phyloP scores from a whole-genome alignment of 1,284 basidiomycete genomes.

The Jaminaea rosea region DNA sequence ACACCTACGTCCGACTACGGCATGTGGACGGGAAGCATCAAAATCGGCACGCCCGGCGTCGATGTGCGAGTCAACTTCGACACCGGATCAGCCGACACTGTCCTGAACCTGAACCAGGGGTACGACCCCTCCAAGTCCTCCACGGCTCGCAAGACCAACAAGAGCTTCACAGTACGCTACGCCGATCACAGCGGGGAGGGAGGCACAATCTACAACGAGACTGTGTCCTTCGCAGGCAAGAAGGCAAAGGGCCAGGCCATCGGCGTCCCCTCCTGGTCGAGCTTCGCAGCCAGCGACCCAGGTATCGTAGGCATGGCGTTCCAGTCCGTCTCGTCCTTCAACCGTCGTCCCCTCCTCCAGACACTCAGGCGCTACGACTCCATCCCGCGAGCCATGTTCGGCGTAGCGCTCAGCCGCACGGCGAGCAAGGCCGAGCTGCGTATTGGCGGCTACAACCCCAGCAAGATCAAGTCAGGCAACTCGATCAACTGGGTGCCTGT shows the following conservation, averaged over 20 bases:
- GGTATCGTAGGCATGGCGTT: background rate
- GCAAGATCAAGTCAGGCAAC: background rate
- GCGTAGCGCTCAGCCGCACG: background rate
- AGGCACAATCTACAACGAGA: conserved; percentile 55
- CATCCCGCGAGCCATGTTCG: background rate
- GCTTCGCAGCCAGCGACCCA: background rate
- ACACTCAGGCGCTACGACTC: background rate
- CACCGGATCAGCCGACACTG: conserved; percentile 39
- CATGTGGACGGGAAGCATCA: conserved; percentile 35
- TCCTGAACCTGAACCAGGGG: conserved; percentile 29
- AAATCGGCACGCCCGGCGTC: conserved; percentile 26
- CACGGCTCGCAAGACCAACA: conserved; percentile 22
- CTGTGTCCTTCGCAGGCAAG: conserved; percentile 48
- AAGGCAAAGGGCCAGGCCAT: conserved; percentile 43
- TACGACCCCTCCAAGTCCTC: conserved; percentile 27
- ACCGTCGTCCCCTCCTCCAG: background rate
- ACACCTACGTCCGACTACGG: conserved; percentile 19
- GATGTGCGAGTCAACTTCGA: conserved; percentile 31
- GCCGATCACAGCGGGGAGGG: conserved; percentile 55
- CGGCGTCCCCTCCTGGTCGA: conserved; percentile 35
- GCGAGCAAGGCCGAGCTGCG: background rate
- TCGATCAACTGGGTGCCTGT: background rate
- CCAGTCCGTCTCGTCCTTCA: background rate
- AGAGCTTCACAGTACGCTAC: conserved; percentile 53
- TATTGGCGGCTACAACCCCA: background rate